phyloP scores from a whole-genome alignment of 257 asterid species.

The Ajuga chamaepitys region DNA sequence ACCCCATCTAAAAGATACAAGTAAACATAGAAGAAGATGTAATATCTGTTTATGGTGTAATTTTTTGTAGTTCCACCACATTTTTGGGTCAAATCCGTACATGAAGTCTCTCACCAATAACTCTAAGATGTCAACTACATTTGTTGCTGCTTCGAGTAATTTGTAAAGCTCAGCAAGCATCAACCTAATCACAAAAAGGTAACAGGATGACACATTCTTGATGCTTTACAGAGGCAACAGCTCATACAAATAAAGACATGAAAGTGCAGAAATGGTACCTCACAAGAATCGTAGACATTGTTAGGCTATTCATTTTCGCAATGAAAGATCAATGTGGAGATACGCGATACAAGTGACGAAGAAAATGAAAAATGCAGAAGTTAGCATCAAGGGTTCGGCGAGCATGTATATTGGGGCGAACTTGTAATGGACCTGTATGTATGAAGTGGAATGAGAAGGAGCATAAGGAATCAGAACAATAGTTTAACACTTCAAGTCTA shows the following conservation, averaged over 20 bases:
- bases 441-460: background rate
- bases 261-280: constrained; percentile 26
- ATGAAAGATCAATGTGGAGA: constrained; percentile 73
- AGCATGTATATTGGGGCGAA: constrained; percentile 88
- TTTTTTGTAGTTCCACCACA: background rate
- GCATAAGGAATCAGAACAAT: background rate
- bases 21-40: background rate
- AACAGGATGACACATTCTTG: background rate
- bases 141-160: constrained; percentile 16
- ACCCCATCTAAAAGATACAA: constrained; percentile 3
- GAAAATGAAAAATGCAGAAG: constrained; percentile 66
- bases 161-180: constrained; percentile 1
- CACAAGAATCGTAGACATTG: constrained; percentile 13
- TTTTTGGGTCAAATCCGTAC: constrained; percentile 6
- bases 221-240: background rate
- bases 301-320: constrained; percentile 42
- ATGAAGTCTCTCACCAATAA: constrained; percentile 2
- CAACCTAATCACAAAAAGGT: background rate
- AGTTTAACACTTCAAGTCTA: too few species aligned
- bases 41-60: constrained; percentile 9
- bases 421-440: constrained; percentile 81
- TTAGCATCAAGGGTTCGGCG: constrained; percentile 93
- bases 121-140: constrained; percentile 13
- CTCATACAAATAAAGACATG: too few species aligned
- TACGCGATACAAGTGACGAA: constrained; percentile 65